These are phyloP conservation scores for Annulohypoxylon nitens DNA, from an alignment of 495 filamentous ascomycete genomes.

Conservation along the genomic window DNA sequence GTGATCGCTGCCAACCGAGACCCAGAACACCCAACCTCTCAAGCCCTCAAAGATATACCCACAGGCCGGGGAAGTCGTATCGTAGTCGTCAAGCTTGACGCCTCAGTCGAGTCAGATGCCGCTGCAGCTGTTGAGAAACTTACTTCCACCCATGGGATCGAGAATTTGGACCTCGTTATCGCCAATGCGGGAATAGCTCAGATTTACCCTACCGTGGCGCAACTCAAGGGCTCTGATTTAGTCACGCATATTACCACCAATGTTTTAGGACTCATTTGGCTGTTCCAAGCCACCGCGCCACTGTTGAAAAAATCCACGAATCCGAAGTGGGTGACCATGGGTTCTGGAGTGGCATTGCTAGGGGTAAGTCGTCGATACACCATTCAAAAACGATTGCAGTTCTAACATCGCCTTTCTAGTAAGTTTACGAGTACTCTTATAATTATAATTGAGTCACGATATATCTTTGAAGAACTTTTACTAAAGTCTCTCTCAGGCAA, in stretches of 20 bases:
- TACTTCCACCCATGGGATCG: slow-evolving; percentile 12
- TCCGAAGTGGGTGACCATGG: slow-evolving; percentile 54
- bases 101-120: slow-evolving; percentile 25
- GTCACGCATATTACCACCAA: slow-evolving; percentile 29
- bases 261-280: slow-evolving; percentile 34
- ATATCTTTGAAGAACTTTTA: not conserved
- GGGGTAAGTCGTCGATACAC: slow-evolving; percentile 29
- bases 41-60: slow-evolving; percentile 39
- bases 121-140: slow-evolving; percentile 37
- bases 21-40: slow-evolving; percentile 41
- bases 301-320: slow-evolving; percentile 38
- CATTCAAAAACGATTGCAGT: not conserved
- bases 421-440: not conserved
- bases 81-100: slow-evolving; percentile 43
- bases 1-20: slow-evolving; percentile 56
- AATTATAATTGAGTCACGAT: not conserved
- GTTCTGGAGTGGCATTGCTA: slow-evolving; percentile 46
- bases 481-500: slow-evolving; percentile 16
- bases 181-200: slow-evolving; percentile 29
- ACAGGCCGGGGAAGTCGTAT: slow-evolving; percentile 31
- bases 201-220: slow-evolving; percentile 3
- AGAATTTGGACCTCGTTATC: slow-evolving; percentile 31
- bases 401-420: not conserved
- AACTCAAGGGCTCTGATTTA: slow-evolving; percentile 24
- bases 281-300: slow-evolving; percentile 40